phyloP scores from a whole-genome alignment of 2,329 filamentous ascomycete genomes.

The Exophiala aquamarina region DNA sequence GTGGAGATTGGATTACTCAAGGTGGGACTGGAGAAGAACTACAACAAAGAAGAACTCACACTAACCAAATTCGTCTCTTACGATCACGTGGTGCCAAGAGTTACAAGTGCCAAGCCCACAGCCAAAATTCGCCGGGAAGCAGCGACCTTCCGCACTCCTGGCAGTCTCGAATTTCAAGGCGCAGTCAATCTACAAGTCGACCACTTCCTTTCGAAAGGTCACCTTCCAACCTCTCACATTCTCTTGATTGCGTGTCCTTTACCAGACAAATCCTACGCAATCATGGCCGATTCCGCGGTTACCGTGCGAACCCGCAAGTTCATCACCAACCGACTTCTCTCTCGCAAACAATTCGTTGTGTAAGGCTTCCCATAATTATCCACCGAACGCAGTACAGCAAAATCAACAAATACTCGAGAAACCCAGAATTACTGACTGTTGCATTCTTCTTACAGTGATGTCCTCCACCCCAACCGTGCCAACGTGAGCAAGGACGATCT shows the following conservation, averaged over 20 bases:
- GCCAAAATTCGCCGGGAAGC: conserved; percentile 19
- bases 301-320: conserved; percentile 99
- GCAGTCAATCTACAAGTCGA: conserved; percentile 3
- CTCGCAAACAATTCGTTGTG: conserved; percentile 99
- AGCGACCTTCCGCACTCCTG: conserved; percentile 2
- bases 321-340: conserved; percentile 99
- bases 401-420: too few relatives aligned
- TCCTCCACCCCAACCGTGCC: conserved; percentile 97
- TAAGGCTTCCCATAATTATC: conserved; percentile 57
- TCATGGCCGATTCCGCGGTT: conserved; percentile 80
- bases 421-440: background rate
- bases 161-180: conserved; percentile 7
- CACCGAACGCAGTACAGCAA: too few relatives aligned
- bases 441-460: conserved; percentile 66
- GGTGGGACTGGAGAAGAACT: too few relatives aligned
- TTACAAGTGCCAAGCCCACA: conserved; percentile 23
- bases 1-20: too few relatives aligned
- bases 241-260: conserved; percentile 17
- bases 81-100: conserved; percentile 12
- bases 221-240: conserved; percentile 1
- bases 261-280: conserved; percentile 46
- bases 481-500: conserved; percentile 99
- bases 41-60: too few relatives aligned
- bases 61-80: conserved; percentile 13
- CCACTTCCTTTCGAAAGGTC: too few relatives aligned